Conservation (phyloP, 306 rosid species). For the Fagus sylvatica region DNA sequence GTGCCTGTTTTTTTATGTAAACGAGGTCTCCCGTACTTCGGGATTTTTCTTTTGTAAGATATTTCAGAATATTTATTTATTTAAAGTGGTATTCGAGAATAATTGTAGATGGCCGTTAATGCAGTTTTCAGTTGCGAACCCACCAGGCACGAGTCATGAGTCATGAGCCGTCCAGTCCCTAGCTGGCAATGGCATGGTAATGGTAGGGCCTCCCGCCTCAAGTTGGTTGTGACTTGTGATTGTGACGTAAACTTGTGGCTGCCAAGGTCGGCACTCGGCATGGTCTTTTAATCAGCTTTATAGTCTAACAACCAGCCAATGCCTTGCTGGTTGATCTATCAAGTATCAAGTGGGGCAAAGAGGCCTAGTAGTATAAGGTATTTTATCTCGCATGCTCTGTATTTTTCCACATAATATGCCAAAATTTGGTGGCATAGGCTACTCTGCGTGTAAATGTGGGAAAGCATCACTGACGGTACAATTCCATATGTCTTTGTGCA, state of each 20-base stretch:
- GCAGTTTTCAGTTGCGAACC: slow-evolving; percentile 40
- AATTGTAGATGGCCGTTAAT: slow-evolving; percentile 25
- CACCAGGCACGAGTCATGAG: not conserved
- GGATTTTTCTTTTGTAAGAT: no score
- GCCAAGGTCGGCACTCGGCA: not conserved
- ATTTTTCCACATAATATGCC: slow-evolving; percentile 19
- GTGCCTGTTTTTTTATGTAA: no score
- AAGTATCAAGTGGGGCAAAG: not conserved
- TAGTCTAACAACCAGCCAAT: not conserved
- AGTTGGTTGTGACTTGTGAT: not conserved
- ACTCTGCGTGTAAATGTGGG: not conserved
- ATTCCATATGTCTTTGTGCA: no score
- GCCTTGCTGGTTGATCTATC: not conserved
- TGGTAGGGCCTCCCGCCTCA: not conserved
- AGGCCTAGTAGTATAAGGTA: not conserved
- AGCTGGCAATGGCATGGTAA: not conserved
- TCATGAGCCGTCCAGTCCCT: not conserved
- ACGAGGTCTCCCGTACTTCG: no score
- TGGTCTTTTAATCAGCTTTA: not conserved
- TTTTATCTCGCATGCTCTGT: not conserved
- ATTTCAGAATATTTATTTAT: no score
- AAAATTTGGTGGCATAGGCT: not conserved
- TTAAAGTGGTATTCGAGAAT: not conserved
- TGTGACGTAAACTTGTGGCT: slow-evolving; percentile 5
- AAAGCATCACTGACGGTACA: not conserved